These are phyloP conservation scores for Leucogyrophana mollusca DNA, from an alignment of 768 basidiomycete species.

Conservation along the genomic window DNA sequence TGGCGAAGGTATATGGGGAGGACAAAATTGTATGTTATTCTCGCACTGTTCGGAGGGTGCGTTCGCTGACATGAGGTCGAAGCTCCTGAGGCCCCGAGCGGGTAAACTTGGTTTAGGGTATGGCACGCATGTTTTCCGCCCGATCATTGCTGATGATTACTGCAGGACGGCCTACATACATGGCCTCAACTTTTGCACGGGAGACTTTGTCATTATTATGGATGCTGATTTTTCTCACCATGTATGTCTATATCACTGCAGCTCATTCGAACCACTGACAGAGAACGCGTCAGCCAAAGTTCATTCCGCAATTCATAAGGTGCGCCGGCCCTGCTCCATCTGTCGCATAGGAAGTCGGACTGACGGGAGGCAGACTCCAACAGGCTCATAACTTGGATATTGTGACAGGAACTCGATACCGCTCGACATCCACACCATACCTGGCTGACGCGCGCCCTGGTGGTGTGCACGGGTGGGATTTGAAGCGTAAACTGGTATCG, in stretches of 20 bases:
- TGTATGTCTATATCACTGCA: slow-evolving; percentile 43
- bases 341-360: neutral
- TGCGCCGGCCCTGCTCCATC: slow-evolving; percentile 23
- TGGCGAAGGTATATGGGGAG: slow-evolving; percentile 78
- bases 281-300: slow-evolving; percentile 69
- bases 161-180: slow-evolving; percentile 89
- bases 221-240: slow-evolving; percentile 97
- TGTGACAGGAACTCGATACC: slow-evolving; percentile 90
- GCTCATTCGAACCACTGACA: slow-evolving; percentile 5
- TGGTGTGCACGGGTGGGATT: slow-evolving; percentile 91
- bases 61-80: slow-evolving; percentile 1
- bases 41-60: slow-evolving; percentile 1
- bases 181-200: slow-evolving; percentile 84
- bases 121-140: slow-evolving; percentile 12
- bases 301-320: slow-evolving; percentile 92
- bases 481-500: slow-evolving; percentile 85
- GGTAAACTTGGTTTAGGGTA: slow-evolving; percentile 92
- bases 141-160: neutral
- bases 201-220: slow-evolving; percentile 96
- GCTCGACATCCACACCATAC: slow-evolving; percentile 56
- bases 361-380: slow-evolving; percentile 55
- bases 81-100: slow-evolving; percentile 84
- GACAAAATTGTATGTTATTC: slow-evolving; percentile 67
- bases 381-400: slow-evolving; percentile 87
- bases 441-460: slow-evolving; percentile 66